Base-by-base conservation (phyloP, 352 stramenopile genomes). In the Phytophthora hibernalis region DNA sequence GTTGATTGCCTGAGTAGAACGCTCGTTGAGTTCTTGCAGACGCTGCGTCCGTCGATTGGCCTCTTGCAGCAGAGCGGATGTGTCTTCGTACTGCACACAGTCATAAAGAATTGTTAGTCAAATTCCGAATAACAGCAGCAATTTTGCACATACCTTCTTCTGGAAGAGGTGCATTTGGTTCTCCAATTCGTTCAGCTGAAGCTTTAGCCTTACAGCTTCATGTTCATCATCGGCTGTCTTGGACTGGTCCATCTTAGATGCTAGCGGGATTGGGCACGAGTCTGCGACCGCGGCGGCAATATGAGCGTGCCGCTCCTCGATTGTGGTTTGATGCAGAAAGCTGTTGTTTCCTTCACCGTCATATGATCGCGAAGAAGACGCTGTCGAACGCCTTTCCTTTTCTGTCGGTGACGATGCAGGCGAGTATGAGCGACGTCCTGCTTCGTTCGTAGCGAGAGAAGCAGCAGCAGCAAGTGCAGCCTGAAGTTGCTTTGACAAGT, bases 21-120 rank as follows among this genome's bases (percentile, higher is more conserved):
- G 65, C 20, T 83, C 70, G 33, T 61, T 75, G 13, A 89, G 57
- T 26, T 85, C 72, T 45, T 89, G 75, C 12, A 90, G 54, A 7
- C 71, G 78, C 53, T 85, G 79, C 58, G 89, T 88, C 63, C 90
- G 76, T 35, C 72, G 70, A 18, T 74, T 84, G n/a, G 73, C 66
- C 26, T 87, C 76, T 56, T 89, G 76, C 13, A 90, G 63, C 35
- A 82, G 44, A 10, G 65, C 72, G n/a, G 67, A 57, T 20, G 76
- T 77, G 47, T 90, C 80, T 63, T 91, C 80, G 40, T 87, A 90
- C 71, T 87, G 30, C 18, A 16, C 24, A 54, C n/a, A 62, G 26
- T 12, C 55, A 37, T 35, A 50, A 5, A n/a, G 9, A 37, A 48
- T 5, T 49, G 43, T 52, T 30, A 66, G 31, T 35, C 16, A 53